A percentile compares a stretch with the other conserved stretches of the same genome.
phyloP scores from a whole-genome alignment of 768 basidiomycete genomes.

The Tephrocybe sp. region DNA sequence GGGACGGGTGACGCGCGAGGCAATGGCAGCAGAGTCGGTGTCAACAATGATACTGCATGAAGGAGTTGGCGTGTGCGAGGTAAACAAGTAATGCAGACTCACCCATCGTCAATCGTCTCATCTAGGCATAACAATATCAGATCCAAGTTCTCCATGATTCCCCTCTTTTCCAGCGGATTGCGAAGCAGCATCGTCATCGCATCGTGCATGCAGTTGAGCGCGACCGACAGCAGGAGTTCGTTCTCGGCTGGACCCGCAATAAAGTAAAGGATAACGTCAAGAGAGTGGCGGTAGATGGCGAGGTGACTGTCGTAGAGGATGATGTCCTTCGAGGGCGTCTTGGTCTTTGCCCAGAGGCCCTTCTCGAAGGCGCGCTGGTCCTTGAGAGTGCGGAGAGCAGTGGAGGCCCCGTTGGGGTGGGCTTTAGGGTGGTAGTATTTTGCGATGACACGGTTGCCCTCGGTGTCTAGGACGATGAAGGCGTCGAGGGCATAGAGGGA shows the following conservation, averaged over 20 bases:
- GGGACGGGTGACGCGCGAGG: conserved; percentile 89
- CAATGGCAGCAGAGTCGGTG: conserved; percentile 94
- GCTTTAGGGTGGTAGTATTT: conserved; percentile 90
- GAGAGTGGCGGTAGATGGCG: conserved; percentile 91
- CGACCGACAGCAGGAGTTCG: conserved; percentile 92
- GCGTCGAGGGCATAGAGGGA: conserved; percentile 86
- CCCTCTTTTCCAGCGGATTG: conserved; percentile 93
- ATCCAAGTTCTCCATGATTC: conserved; percentile 92
- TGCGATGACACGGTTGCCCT: conserved; percentile 91
- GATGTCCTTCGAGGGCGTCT: conserved; percentile 81
- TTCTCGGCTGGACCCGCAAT: conserved; percentile 87
- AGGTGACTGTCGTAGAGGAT: conserved; percentile 88
- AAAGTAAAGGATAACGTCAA: conserved; percentile 95
- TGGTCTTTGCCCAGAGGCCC: conserved; percentile 93
- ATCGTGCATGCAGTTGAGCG: conserved; percentile 82
- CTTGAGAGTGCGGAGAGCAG: conserved; percentile 70
- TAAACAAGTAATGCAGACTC: conserved; percentile 23
- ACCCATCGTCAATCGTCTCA: conserved; percentile 99
- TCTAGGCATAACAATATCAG: conserved; percentile 90
- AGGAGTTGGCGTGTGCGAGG: background rate
- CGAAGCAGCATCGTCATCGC: conserved; percentile 83
- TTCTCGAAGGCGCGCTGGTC: conserved; percentile 97
- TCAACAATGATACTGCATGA: conserved; percentile 85
- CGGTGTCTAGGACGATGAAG: conserved; percentile 91
- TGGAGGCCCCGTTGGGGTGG: conserved; percentile 60